Percentiles rank a stretch among this genome's conserved stretches.
phyloP scores from a whole-genome alignment of 805 yeast genomes.

The Candida dajiaensis region DNA sequence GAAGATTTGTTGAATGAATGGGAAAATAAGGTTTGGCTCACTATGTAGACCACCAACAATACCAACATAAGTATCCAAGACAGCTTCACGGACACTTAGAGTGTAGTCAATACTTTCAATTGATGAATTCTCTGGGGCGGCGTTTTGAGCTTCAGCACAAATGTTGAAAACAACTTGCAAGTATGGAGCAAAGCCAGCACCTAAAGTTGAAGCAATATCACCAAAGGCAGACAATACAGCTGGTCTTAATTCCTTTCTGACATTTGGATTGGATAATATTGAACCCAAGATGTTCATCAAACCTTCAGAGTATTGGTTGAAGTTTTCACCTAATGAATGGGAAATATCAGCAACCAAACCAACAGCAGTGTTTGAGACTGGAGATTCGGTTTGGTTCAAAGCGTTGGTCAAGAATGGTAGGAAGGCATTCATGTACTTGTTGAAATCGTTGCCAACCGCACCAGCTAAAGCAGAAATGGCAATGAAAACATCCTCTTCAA shows the following conservation, averaged over 20 bases:
- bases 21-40: constrained; percentile 56
- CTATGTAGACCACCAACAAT: constrained; percentile 84
- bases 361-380: constrained; percentile 83
- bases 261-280: constrained; percentile 57
- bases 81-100: constrained; percentile 70
- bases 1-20: constrained; percentile 65
- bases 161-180: constrained; percentile 74
- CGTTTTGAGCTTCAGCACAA: constrained; percentile 57
- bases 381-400: constrained; percentile 73
- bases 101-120: constrained; percentile 75
- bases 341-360: constrained; percentile 94
- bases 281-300: constrained; percentile 81
- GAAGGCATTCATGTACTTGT: constrained; percentile 73
- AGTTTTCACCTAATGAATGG: constrained; percentile 73
- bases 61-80: constrained; percentile 94
- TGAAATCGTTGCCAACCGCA: constrained; percentile 66
- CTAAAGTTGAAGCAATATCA: constrained; percentile 88
- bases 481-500: constrained; percentile 92
- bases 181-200: constrained; percentile 69
- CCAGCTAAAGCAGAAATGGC: constrained; percentile 88
- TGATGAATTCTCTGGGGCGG: constrained; percentile 60
- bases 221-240: constrained; percentile 90
- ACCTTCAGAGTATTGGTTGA: constrained; percentile 70
- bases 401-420: constrained; percentile 79
- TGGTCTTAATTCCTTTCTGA: constrained; percentile 80